phyloP scores from a whole-genome alignment of 495 filamentous ascomycete genomes.

The Stereocaulon alpinum region DNA sequence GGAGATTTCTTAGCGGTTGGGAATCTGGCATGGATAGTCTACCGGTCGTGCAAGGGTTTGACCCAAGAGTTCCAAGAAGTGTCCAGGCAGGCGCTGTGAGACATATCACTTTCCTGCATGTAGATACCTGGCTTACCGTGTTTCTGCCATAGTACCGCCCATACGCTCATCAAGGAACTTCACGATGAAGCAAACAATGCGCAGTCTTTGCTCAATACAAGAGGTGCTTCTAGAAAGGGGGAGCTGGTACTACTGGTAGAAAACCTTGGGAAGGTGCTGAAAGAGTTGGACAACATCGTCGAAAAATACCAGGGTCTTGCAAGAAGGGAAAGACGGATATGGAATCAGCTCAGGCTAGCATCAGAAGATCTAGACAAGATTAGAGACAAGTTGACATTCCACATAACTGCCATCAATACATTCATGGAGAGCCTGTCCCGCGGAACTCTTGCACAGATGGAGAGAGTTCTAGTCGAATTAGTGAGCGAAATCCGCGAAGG shows the following conservation, averaged over 20 bases:
- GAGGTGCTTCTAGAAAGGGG: neutral
- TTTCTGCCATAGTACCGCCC: neutral
- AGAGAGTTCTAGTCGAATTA: constrained; percentile 5
- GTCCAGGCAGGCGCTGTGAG: neutral
- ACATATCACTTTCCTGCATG: neutral
- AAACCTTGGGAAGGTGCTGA: neutral
- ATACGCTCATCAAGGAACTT: neutral
- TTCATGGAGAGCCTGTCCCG: neutral
- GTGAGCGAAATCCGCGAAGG: neutral
- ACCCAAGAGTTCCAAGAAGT: constrained; percentile 1
- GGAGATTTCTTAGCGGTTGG: constrained; percentile 27
- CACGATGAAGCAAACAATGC: neutral
- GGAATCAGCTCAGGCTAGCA: neutral
- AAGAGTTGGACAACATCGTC: neutral
- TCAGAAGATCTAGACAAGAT: neutral
- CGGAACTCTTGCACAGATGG: constrained; percentile 2
- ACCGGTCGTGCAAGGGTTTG: constrained; percentile 22
- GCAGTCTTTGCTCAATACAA: neutral
- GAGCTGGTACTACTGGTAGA: neutral
- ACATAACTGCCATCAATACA: constrained; percentile 1
- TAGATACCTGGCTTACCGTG: neutral
- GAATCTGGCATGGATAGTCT: constrained; percentile 24
- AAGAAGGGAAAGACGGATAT: neutral
- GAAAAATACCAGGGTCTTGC: neutral
- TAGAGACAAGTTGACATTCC: constrained; percentile 4